These are phyloP conservation scores for Iris macrosiphon DNA, from an alignment of 106 monocot species.

Conservation along the genomic window DNA sequence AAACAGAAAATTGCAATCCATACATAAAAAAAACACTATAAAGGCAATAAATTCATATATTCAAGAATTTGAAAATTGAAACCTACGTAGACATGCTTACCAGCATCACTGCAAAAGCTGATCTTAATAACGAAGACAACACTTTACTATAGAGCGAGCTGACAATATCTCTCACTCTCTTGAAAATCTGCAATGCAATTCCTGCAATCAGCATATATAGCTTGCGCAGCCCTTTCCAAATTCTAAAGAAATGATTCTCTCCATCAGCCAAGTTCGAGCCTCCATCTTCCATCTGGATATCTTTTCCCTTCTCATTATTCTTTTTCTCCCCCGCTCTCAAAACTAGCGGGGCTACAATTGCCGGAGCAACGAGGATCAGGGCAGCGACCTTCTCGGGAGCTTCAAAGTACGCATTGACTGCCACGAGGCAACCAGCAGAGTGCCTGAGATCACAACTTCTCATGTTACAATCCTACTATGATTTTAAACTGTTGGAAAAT, in stretches of 20 bases:
- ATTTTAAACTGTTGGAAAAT: too few species aligned
- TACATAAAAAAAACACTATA: too few species aligned
- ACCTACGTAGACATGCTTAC: constrained; percentile 22
- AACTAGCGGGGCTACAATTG: constrained; percentile 66
- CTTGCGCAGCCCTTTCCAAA: constrained; percentile 37
- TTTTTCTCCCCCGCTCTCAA: constrained; percentile 15
- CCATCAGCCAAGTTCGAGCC: neutral
- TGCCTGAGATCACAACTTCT: constrained; percentile 49
- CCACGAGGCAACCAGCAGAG: constrained; percentile 91
- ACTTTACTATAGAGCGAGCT: constrained; percentile 30
- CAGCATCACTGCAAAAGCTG: constrained; percentile 52
- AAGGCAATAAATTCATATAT: too few species aligned
- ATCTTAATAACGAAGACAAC: constrained; percentile 44
- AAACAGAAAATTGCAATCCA: too few species aligned
- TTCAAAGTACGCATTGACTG: constrained; percentile 74
- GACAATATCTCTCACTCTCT: constrained; percentile 44
- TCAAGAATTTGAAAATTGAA: too few species aligned
- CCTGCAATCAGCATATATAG: constrained; percentile 25
- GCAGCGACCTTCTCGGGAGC: constrained; percentile 78
- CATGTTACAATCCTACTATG: neutral
- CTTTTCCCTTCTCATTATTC: constrained; percentile 5
- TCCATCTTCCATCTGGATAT: neutral
- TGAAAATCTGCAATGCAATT: constrained; percentile 13
- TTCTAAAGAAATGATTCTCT: constrained; percentile 27
- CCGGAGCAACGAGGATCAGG: constrained; percentile 76